A percentile compares a stretch with the other conserved stretches of the same genome.
Conservation (phyloP, 2,329 filamentous ascomycete genomes). For the Rachicladosporium sp. region DNA sequence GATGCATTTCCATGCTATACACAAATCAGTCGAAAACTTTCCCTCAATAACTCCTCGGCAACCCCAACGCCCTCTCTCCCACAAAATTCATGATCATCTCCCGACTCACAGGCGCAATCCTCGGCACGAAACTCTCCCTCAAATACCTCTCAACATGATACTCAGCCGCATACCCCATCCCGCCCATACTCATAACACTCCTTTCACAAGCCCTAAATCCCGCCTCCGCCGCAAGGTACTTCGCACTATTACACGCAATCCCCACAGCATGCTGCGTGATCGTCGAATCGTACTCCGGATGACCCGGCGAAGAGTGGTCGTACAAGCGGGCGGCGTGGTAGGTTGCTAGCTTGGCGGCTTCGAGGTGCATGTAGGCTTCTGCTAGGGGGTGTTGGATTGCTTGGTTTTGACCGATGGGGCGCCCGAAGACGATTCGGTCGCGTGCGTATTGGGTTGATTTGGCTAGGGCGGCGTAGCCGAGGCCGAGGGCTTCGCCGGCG, state of each 20-base stretch:
- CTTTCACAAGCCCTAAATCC: constrained; percentile 49
- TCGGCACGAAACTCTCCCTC: constrained; percentile 45
- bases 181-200: constrained; percentile 46
- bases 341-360: constrained; percentile 48
- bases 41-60: constrained; percentile 60
- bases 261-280: constrained; percentile 37
- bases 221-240: constrained; percentile 49
- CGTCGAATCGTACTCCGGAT: constrained; percentile 21
- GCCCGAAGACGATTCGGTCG: constrained; percentile 41
- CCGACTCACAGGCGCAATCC: constrained; percentile 47
- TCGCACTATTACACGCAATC: constrained; percentile 44
- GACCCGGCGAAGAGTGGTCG: constrained; percentile 31
- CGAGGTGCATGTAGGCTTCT: constrained; percentile 47
- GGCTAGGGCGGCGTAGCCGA: constrained; percentile 56
- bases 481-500: constrained; percentile 65
- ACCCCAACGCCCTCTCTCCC: constrained; percentile 51
- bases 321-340: constrained; percentile 50
- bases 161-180: constrained; percentile 52
- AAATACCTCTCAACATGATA: constrained; percentile 51
- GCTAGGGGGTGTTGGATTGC: constrained; percentile 48
- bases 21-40: no score
- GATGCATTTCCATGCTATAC: no score
- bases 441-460: constrained; percentile 29
- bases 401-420: constrained; percentile 48
- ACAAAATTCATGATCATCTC: constrained; percentile 72